Conservation (phyloP, 306 rosid genomes). For the Psophocarpus tetragonolobus region DNA sequence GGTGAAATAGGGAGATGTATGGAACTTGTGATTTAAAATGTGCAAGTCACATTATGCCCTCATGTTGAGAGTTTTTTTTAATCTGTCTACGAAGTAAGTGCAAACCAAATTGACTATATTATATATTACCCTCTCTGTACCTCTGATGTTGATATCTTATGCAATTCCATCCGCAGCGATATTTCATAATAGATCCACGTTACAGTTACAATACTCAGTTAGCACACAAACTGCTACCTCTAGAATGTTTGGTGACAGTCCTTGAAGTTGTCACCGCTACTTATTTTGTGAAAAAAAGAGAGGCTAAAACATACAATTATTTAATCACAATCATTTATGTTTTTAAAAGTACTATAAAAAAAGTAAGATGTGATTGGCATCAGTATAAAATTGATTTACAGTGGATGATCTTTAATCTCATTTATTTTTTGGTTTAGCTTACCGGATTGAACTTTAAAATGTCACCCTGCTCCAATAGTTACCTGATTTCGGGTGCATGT, state of each 20-base stretch:
- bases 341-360: too few species aligned
- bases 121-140: slow-evolving; percentile 5
- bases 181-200: slow-evolving; percentile 1
- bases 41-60: slow-evolving; percentile 28
- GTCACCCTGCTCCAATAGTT: neutral
- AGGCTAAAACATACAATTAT: too few species aligned
- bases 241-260: slow-evolving; percentile 12
- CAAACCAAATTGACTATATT: slow-evolving; percentile 23
- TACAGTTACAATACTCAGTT: neutral
- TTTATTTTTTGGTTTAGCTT: neutral
- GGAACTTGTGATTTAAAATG: slow-evolving; percentile 22
- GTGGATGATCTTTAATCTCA: too few species aligned
- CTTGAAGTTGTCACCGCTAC: too few species aligned
- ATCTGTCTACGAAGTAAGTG: slow-evolving; percentile 17
- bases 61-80: slow-evolving; percentile 17
- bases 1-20: neutral
- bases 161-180: neutral
- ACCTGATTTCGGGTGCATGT: neutral
- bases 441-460: neutral
- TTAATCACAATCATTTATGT: too few species aligned
- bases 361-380: too few species aligned
- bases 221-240: neutral
- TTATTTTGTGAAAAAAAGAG: too few species aligned
- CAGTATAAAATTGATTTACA: too few species aligned
- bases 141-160: slow-evolving; percentile 32